Evolutionary conservation across 2,329 filamentous ascomycete genomes (phyloP).

Genomic region (Paraphoma chrysanthemicola): DNA sequence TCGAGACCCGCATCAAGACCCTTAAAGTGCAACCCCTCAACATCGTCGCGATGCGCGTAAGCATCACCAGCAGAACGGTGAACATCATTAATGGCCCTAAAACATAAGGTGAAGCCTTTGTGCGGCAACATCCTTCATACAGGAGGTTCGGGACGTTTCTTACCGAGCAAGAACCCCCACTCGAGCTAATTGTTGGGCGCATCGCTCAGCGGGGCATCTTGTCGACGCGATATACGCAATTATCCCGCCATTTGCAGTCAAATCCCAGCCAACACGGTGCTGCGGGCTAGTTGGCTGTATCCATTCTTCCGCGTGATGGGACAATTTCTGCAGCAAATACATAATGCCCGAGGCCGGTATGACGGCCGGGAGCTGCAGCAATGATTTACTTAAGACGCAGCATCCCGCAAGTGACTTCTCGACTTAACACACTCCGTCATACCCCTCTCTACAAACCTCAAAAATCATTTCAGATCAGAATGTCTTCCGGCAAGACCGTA

Average conservation of each 20-base stretch:
- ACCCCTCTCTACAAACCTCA: neutral
- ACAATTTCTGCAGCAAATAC: slow-evolving; percentile 17
- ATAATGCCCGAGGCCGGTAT: slow-evolving; percentile 14
- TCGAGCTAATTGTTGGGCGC: slow-evolving; percentile 4
- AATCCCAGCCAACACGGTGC: slow-evolving; percentile 21
- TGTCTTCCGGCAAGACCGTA: slow-evolving; percentile 46
- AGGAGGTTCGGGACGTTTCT: slow-evolving; percentile 20
- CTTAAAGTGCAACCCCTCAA: too few relatives aligned
- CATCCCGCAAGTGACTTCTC: slow-evolving; percentile 8
- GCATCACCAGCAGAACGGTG: too few relatives aligned
- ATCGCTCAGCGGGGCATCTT: slow-evolving; percentile 24
- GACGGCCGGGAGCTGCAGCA: slow-evolving; percentile 9
- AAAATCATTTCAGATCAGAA: slow-evolving; percentile 21
- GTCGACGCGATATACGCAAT: slow-evolving; percentile 28
- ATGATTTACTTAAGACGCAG: slow-evolving; percentile 21
- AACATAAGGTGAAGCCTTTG: too few relatives aligned
- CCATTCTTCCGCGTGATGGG: slow-evolving; percentile 19
- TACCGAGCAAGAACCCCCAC: slow-evolving; percentile 21
- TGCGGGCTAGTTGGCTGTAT: slow-evolving; percentile 15
- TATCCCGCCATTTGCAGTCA: slow-evolving; percentile 27
- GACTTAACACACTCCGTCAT: slow-evolving; percentile 1
- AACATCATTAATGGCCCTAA: too few relatives aligned
- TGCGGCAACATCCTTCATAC: neutral
- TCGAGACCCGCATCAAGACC: too few relatives aligned
- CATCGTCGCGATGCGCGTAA: too few relatives aligned